Conservation (phyloP, 1,284 basidiomycete genomes). For the Malassezia nana region DNA sequence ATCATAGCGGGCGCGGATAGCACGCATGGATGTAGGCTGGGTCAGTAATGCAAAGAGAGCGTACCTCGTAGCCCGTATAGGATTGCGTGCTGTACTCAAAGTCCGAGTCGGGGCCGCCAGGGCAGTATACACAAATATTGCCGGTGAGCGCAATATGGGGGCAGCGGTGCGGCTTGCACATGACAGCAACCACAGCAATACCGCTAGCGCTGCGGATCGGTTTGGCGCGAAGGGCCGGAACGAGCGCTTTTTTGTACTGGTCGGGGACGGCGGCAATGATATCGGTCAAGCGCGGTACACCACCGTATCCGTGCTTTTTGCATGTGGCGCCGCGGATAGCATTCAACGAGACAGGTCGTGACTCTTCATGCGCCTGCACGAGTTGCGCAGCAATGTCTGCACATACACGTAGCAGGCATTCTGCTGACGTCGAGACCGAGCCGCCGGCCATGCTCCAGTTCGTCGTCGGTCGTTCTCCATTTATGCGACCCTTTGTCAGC, state of each 20-base stretch:
- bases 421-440: constrained; percentile 58
- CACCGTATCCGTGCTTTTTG: constrained; percentile 76
- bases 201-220: constrained; percentile 96
- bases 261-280: constrained; percentile 98
- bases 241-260: constrained; percentile 80
- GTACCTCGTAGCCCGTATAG: constrained; percentile 72
- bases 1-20: constrained; percentile 93
- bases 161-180: constrained; percentile 99
- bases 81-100: constrained; percentile 98
- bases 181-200: constrained; percentile 96
- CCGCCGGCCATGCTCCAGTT: constrained; percentile 7
- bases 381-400: constrained; percentile 90
- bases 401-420: constrained; percentile 77
- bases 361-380: constrained; percentile 70
- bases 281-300: constrained; percentile 85
- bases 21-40: constrained; percentile 92
- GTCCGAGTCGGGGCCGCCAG: constrained; percentile 96
- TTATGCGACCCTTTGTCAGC: not conserved
- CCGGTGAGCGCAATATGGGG: constrained; percentile 99
- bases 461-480: not conserved
- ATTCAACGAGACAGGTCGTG: constrained; percentile 65
- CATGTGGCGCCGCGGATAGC: constrained; percentile 74
- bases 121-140: constrained; percentile 99
- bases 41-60: not conserved
- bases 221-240: constrained; percentile 83